Base-by-base conservation (phyloP, 2,329 filamentous ascomycete genomes). In the Pseudocercospora eumusae region DNA sequence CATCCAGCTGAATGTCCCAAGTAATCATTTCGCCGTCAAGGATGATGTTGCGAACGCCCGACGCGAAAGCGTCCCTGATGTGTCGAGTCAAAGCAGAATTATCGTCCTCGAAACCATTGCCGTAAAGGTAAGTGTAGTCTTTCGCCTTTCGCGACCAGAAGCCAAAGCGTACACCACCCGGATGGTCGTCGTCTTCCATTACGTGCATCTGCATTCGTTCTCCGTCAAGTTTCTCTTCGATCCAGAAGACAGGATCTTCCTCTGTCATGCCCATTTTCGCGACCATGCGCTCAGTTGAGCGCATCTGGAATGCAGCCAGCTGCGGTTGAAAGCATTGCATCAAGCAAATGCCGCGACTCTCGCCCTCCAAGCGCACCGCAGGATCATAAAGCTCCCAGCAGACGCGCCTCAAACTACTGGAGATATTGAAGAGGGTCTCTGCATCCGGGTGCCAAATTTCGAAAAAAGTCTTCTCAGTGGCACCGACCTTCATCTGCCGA, bases 21-120 rank as follows among this genome's bases (percentile, higher is more conserved):
- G 93, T 96, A 61, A 99, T 92, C 95, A 99, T 99, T 75, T 99
- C 95, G 9, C 95, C 95, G 70, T 99, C 95, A 0, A 99, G 82
- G 55, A 99, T 96, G 66, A 96, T 83, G 72, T 91, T 97, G 15
- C 88, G 83, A 0, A 98, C 92, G 1, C 88, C 87, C 0, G 86
- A 79, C 1, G 87, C 81, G 74, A 99, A 98, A 0, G 91, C 92
- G 44, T 86, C 82, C 57, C 86, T 86, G 20, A 98, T 80, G 73
- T 96, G 88, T 33, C 91, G 84, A 0, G 93, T 96, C 57, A 98
- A 75, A 6, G 92, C 87, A 7, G 89, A 88, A 44, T 88, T 86
- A 5, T 88, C 84, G 66, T 96, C 91, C 52, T 88, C 78, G 15
- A 96, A 83, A 0, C 89, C 84, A 62, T 86, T 83, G 6, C 95